Percentiles rank a stretch among this genome's conserved stretches.
phyloP scores from a whole-genome alignment of 2,329 filamentous ascomycete species.

The Aspergillus phoenicis region DNA sequence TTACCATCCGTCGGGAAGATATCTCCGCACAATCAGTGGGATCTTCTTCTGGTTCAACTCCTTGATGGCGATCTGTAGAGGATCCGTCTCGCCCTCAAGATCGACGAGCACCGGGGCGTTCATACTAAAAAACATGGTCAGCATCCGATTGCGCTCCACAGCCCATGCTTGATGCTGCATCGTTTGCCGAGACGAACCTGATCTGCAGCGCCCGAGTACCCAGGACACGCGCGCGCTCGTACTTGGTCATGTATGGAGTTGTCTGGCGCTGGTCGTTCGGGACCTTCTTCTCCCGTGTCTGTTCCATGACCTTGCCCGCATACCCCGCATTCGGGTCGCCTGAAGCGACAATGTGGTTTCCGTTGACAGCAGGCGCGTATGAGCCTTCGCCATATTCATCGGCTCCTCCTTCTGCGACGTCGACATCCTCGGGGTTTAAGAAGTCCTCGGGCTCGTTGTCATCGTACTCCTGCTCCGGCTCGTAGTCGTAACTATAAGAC shows the following conservation, averaged over 20 bases:
- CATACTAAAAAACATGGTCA: conserved; percentile 63
- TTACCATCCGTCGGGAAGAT: conserved; percentile 94
- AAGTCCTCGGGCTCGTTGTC: conserved; percentile 66
- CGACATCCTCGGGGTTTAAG: conserved; percentile 57
- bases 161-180: neutral
- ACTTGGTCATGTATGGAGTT: conserved; percentile 99
- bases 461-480: conserved; percentile 66
- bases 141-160: neutral
- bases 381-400: conserved; percentile 57
- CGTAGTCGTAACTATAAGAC: conserved; percentile 49
- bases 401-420: conserved; percentile 56
- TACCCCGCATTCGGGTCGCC: conserved; percentile 56
- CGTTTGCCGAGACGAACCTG: conserved; percentile 61
- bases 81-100: conserved; percentile 95
- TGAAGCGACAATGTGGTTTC: conserved; percentile 45
- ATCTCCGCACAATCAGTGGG: conserved; percentile 88
- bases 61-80: conserved; percentile 95
- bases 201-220: conserved; percentile 95
- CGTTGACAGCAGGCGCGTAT: conserved; percentile 40
- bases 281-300: conserved; percentile 78
- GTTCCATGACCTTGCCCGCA: conserved; percentile 58
- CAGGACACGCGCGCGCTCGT: conserved; percentile 89
- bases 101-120: conserved; percentile 97
- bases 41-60: conserved; percentile 99
- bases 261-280: conserved; percentile 84